These are phyloP conservation scores for Xylaria castorea DNA, from an alignment of 495 filamentous ascomycete species.

Conservation along the genomic window DNA sequence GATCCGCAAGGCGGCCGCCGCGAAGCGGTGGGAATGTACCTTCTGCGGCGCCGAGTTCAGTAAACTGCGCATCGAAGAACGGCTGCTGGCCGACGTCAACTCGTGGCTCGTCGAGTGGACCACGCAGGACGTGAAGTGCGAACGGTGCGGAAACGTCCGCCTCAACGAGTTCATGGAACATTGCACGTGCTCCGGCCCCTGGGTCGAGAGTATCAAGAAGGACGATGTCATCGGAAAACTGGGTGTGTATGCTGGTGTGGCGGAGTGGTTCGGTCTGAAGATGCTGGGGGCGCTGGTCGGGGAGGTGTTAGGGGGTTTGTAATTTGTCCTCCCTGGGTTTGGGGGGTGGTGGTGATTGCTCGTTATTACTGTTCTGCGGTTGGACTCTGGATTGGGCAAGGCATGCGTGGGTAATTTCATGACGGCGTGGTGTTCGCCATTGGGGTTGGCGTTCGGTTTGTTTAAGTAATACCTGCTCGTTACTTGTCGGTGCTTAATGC, in stretches of 20 bases:
- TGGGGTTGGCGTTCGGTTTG: neutral
- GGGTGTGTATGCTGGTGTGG: constrained; percentile 73
- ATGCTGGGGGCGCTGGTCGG: constrained; percentile 79
- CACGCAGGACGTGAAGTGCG: constrained; percentile 89
- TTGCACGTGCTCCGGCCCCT: constrained; percentile 87
- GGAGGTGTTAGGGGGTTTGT: constrained; percentile 58
- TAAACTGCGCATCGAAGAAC: constrained; percentile 79
- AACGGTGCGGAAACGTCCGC: constrained; percentile 67
- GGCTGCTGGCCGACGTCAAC: constrained; percentile 78
- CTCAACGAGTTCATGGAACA: constrained; percentile 97
- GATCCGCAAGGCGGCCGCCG: constrained; percentile 42
- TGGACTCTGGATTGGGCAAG: neutral
- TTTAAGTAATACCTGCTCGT: neutral
- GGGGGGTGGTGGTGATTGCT: neutral
- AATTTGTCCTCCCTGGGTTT: neutral
- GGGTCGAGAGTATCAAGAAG: constrained; percentile 73
- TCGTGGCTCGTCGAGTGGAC: constrained; percentile 78
- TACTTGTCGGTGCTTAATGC: neutral
- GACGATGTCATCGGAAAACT: constrained; percentile 72
- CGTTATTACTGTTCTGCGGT: neutral
- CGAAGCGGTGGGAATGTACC: constrained; percentile 74
- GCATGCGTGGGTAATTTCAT: neutral
- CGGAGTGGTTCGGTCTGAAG: constrained; percentile 76
- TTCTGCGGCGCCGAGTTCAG: constrained; percentile 80
- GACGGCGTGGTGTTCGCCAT: neutral